A percentile compares a stretch with the other conserved stretches of the same genome.
These are phyloP conservation scores for Penicillium cataractarum DNA, from an alignment of 495 filamentous ascomycete genomes.

Conservation along the genomic window DNA sequence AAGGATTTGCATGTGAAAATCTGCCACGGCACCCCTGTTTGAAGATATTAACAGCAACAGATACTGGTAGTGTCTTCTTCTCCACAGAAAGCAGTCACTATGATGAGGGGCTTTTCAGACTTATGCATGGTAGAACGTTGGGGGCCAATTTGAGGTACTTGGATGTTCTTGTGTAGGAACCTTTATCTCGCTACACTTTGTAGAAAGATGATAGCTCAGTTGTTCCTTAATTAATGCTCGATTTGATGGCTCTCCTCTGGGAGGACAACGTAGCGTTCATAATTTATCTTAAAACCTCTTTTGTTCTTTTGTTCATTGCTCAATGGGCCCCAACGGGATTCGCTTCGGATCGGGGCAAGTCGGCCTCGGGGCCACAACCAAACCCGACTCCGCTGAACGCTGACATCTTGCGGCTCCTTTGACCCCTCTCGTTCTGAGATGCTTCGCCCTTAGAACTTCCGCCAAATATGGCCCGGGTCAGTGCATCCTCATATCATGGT, in stretches of 20 bases:
- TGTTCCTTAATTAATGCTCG: neutral
- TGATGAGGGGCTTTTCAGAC: neutral
- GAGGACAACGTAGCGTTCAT: neutral
- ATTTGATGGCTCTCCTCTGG: neutral
- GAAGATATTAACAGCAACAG: neutral
- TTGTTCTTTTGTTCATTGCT: neutral
- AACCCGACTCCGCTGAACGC: neutral
- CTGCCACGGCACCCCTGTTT: constrained; percentile 6
- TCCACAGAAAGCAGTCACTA: neutral
- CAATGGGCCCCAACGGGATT: neutral
- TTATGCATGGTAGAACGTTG: neutral
- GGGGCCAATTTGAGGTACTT: neutral
- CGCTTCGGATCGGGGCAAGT: neutral
- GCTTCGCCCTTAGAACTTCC: neutral
- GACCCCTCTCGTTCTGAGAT: neutral
- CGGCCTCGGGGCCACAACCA: neutral
- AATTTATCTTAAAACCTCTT: neutral
- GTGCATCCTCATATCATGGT: neutral
- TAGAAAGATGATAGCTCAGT: neutral
- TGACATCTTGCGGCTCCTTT: neutral
- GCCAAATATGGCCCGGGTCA: neutral
- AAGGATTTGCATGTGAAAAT: constrained; percentile 11
- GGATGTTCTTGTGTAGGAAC: neutral
- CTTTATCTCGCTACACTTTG: neutral
- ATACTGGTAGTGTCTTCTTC: neutral